These are phyloP conservation scores for Gossypium davidsonii DNA, from an alignment of 441 rosid species.

Conservation along the genomic window DNA sequence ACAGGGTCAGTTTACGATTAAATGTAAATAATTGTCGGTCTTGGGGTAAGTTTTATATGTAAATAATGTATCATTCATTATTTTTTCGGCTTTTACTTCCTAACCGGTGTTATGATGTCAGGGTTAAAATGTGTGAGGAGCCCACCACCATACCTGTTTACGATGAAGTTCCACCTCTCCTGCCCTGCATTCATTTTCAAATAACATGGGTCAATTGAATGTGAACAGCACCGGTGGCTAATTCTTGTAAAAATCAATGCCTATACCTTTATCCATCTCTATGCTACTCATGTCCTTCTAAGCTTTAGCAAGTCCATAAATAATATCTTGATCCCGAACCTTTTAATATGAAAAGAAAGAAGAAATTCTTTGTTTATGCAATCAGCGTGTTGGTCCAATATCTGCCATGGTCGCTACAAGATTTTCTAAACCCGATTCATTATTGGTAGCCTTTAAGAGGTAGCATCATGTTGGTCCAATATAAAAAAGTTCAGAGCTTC, in stretches of 20 bases:
- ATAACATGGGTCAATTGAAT: not conserved
- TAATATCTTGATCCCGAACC: conserved; percentile 79
- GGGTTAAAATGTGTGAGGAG: conserved; percentile 66
- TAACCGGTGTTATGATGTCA: conserved; percentile 70
- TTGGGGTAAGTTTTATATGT: not conserved
- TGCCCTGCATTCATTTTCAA: conserved; percentile 36
- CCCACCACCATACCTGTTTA: conserved; percentile 63
- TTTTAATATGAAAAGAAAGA: conserved; percentile 12
- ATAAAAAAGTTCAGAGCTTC: conserved; percentile 71
- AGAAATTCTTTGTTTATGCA: not conserved
- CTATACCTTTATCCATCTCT: conserved; percentile 59
- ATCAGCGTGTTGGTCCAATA: conserved; percentile 26
- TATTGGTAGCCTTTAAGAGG: not conserved
- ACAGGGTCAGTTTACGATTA: not conserved
- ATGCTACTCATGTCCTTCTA: conserved; percentile 62
- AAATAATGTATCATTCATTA: not conserved
- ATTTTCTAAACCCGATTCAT: conserved; percentile 2
- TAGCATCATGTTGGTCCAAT: conserved; percentile 18
- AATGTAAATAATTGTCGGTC: not conserved
- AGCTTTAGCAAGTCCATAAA: conserved; percentile 42
- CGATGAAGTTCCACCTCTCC: conserved; percentile 71
- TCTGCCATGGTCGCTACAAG: not conserved
- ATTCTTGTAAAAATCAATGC: not conserved
- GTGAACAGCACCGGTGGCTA: not conserved
- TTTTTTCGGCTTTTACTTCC: not conserved